Evolutionary conservation across 2,329 filamentous ascomycete species (phyloP), one percentile per base, ranked within the genome.

Genomic region (Orbilia javanica): DNA sequence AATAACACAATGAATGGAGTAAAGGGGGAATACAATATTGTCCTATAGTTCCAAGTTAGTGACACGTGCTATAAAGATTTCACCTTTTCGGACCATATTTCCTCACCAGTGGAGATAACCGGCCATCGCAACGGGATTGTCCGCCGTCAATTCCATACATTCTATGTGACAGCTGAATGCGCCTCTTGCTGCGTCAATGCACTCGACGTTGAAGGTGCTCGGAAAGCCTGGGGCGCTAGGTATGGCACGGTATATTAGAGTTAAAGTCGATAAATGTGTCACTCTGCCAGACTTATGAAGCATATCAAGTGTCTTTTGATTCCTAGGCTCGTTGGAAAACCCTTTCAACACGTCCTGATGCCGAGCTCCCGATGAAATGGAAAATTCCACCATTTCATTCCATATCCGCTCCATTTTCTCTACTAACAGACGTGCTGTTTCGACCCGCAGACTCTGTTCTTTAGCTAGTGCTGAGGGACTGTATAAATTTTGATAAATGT

Each of bases 381-480:
- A 53, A 22, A 60, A 34, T 8, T 22, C 25, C 29, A 60, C 65
- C 65, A 60, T 79, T 2, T 62, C 79, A 11, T 52, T 70, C 55
- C 67, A 80, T 6, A 48, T 36, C 29, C n/a, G 50, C 25, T 68
- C 39, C 48, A 79, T 39, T n/a, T 81, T 80, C 1, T 68, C 65
- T 0, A 80, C 81, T 11, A 82, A 36, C 2, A 64, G 53, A 10
- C 44, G 78, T 1, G 81, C 82, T 0, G 77, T 71, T 31, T 84
- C 83, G 20, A 84, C 82, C 0, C 88, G 83, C n/a, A 46, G 50
- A 4, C 15, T 46, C 1, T 31, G 65, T 1, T 39, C 48, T 20
- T 39, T 83, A 0, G 83, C 82, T 46, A 88, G 81, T 2, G 87
- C 86, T 5, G 84, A 83, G 0, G 86, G 86, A 75, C 86, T 87